Conservation (phyloP, 1,284 basidiomycete species). For the Pisolithus thermaeus region DNA sequence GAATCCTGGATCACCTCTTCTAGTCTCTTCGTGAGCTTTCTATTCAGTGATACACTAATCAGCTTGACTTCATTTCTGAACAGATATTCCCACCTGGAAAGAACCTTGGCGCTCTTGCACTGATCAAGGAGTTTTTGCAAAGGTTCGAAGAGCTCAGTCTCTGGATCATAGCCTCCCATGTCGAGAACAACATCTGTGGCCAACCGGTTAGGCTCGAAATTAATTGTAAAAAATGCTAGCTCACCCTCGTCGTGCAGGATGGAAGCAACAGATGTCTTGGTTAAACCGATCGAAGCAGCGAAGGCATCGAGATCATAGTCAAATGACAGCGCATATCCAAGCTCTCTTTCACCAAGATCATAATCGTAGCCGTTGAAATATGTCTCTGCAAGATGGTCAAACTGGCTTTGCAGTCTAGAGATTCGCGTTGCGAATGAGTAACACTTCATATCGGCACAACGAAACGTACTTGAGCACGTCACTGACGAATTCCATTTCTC, state of each 20-base stretch:
- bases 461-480: conserved; percentile 76
- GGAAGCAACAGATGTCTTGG: conserved; percentile 75
- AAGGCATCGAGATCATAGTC: conserved; percentile 92
- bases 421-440: background rate
- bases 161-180: conserved; percentile 66
- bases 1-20: conserved; percentile 75
- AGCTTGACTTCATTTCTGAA: background rate
- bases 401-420: conserved; percentile 78
- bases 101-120: conserved; percentile 71
- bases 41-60: conserved; percentile 25
- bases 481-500: conserved; percentile 86
- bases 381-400: conserved; percentile 84
- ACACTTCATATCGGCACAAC: background rate
- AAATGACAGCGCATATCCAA: conserved; percentile 75
- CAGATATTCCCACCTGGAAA: conserved; percentile 60
- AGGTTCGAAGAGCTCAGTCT: conserved; percentile 72
- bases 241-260: conserved; percentile 74
- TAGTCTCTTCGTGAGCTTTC: conserved; percentile 81
- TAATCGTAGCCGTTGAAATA: conserved; percentile 79
- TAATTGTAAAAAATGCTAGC: conserved; percentile 10
- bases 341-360: conserved; percentile 83
- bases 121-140: conserved; percentile 78
- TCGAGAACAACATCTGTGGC: conserved; percentile 66
- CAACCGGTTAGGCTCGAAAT: background rate
- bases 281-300: conserved; percentile 81